Percentiles rank a stretch among this genome's conserved stretches.
Conservation (phyloP, 139 green algal genomes). For the Volvox africanus region DNA sequence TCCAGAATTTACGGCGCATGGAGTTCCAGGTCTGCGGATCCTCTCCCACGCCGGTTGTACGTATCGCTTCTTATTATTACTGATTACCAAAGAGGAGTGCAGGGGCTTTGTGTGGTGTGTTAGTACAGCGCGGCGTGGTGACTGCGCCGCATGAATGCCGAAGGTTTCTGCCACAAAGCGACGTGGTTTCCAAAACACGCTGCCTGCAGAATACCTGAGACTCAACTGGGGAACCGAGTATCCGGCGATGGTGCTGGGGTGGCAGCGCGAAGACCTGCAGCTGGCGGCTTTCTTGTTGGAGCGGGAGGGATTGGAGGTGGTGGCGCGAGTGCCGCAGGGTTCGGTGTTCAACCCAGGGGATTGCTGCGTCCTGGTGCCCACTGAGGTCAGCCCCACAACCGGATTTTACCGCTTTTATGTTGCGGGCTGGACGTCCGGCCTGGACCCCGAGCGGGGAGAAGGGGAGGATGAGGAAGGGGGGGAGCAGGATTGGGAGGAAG, state of each 20-base stretch:
- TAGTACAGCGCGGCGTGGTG: too few species aligned
- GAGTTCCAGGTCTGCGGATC: too few species aligned
- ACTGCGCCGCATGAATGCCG: too few species aligned
- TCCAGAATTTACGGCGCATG: too few species aligned
- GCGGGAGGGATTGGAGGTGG: conserved; percentile 75
- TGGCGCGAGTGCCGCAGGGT: conserved; percentile 52
- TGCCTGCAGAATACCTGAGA: conserved; percentile 70
- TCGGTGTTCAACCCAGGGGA: not conserved
- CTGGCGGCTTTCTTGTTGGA: conserved; percentile 76
- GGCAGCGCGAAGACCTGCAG: conserved; percentile 71
- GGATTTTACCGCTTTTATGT: not conserved
- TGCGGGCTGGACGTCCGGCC: conserved; percentile 16
- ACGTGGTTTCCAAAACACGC: too few species aligned
- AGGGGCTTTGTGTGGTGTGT: too few species aligned
- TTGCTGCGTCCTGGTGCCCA: not conserved
- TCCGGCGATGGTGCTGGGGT: conserved; percentile 71
- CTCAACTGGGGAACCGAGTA: conserved; percentile 55
- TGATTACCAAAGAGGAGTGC: too few species aligned
- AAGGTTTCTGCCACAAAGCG: too few species aligned
- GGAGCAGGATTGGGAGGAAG: not conserved
- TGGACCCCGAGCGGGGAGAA: not conserved
- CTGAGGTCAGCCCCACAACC: not conserved
- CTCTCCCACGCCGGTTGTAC: too few species aligned
- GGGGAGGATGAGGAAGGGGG: not conserved
- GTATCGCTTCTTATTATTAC: too few species aligned